These are phyloP conservation scores for Luffa aegyptiaca DNA, from an alignment of 306 rosid species.

Conservation along the genomic window DNA sequence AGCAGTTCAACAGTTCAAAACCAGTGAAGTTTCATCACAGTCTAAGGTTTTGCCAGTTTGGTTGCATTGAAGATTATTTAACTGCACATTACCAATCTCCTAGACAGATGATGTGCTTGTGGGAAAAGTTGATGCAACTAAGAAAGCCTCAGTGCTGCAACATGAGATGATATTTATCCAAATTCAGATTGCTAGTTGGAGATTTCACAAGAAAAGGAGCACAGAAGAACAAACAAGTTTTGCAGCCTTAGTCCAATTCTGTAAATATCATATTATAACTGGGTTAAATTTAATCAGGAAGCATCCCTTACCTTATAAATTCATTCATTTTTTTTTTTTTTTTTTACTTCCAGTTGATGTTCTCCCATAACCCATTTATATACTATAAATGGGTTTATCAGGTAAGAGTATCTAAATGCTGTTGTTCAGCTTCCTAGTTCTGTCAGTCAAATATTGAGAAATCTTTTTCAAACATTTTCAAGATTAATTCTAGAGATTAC, in stretches of 20 bases:
- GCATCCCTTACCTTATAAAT: not conserved
- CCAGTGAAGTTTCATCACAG: conserved; percentile 59
- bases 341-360: not conserved
- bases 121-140: conserved; percentile 54
- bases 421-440: not conserved
- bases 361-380: not conserved
- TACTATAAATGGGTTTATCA: not conserved
- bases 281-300: conserved; percentile 6
- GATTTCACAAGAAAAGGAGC: not conserved
- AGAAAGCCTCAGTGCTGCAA: conserved; percentile 77
- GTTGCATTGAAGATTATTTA: conserved; percentile 73
- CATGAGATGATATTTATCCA: conserved; percentile 54
- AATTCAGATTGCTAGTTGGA: not conserved
- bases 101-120: conserved; percentile 82
- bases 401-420: not conserved
- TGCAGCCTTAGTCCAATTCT: conserved; percentile 23
- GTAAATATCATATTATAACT: conserved; percentile 29
- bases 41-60: conserved; percentile 72
- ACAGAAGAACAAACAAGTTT: conserved; percentile 26
- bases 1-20: conserved; percentile 55
- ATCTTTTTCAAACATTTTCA: not conserved
- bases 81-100: conserved; percentile 94
- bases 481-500: not conserved
- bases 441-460: not conserved
- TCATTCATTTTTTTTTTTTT: not conserved